These are phyloP conservation scores for Candida hungchunana DNA, from an alignment of 805 yeast species.

Conservation along the genomic window DNA sequence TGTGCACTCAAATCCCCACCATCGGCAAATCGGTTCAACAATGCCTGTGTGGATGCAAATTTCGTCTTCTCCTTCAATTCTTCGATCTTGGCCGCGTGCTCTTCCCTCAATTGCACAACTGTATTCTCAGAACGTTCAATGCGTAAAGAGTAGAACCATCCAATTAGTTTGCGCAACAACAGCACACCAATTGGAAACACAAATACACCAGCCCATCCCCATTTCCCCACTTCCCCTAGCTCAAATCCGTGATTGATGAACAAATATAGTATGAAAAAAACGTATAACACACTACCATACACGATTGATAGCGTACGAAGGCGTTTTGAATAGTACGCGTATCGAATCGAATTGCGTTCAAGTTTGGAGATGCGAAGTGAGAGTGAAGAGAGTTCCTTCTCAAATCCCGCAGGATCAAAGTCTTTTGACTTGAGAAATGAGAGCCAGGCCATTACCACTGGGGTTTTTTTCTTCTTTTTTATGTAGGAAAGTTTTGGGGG, in stretches of 20 bases:
- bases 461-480: not conserved
- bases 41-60: conserved; percentile 69
- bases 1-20: conserved; percentile 46
- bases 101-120: conserved; percentile 34
- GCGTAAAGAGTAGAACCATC: conserved; percentile 5
- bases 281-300: conserved; percentile 15
- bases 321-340: conserved; percentile 6
- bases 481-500: not conserved
- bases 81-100: conserved; percentile 54
- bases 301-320: conserved; percentile 5
- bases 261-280: not conserved
- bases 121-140: conserved; percentile 7
- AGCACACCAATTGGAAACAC: conserved; percentile 7
- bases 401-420: conserved; percentile 42
- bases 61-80: conserved; percentile 70
- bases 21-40: conserved; percentile 56
- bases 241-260: too few relatives aligned
- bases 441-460: conserved; percentile 20
- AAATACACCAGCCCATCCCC: conserved; percentile 1
- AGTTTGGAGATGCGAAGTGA: conserved; percentile 32
- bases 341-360: conserved; percentile 25
- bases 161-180: not conserved
- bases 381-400: conserved; percentile 36
- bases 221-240: too few relatives aligned
- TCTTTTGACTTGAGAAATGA: conserved; percentile 27